These are phyloP conservation scores for Exsudoporus floridanus DNA, from an alignment of 1,284 basidiomycete genomes.

Conservation along the genomic window DNA sequence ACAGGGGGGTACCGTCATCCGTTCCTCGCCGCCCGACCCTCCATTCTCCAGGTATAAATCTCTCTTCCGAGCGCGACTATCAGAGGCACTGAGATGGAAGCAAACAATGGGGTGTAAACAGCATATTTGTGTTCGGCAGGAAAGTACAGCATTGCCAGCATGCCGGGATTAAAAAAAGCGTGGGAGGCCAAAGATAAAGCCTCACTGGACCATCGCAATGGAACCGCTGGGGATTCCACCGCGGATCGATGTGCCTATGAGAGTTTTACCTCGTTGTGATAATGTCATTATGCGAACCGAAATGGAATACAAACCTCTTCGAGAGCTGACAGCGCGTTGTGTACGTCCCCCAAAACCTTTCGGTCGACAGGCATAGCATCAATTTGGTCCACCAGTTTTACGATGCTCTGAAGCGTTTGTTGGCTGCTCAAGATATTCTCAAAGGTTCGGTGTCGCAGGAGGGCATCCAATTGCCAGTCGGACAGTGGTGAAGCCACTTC, in stretches of 20 bases:
- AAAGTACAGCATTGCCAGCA: conserved; percentile 96
- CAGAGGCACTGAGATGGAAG: conserved; percentile 82
- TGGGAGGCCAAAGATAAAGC: conserved; percentile 76
- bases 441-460: conserved; percentile 68
- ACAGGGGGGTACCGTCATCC: conserved; percentile 15
- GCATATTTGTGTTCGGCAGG: conserved; percentile 95
- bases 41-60: conserved; percentile 53
- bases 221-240: conserved; percentile 42
- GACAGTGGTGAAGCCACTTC: conserved; percentile 41
- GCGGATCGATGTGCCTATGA: conserved; percentile 27
- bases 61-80: conserved; percentile 74
- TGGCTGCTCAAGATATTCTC: conserved; percentile 70
- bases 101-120: conserved; percentile 91
- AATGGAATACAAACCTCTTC: conserved; percentile 54
- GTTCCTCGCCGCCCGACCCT: conserved; percentile 25
- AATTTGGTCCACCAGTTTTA: conserved; percentile 80
- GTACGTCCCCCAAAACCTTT: conserved; percentile 72
- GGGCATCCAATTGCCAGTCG: conserved; percentile 78
- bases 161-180: conserved; percentile 96
- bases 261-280: conserved; percentile 8
- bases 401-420: conserved; percentile 79
- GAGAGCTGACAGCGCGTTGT: conserved; percentile 66
- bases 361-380: conserved; percentile 86
- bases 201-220: conserved; percentile 61
- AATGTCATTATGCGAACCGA: background rate